Conservation (phyloP, 441 rosid genomes). For the Croton laevigatus region DNA sequence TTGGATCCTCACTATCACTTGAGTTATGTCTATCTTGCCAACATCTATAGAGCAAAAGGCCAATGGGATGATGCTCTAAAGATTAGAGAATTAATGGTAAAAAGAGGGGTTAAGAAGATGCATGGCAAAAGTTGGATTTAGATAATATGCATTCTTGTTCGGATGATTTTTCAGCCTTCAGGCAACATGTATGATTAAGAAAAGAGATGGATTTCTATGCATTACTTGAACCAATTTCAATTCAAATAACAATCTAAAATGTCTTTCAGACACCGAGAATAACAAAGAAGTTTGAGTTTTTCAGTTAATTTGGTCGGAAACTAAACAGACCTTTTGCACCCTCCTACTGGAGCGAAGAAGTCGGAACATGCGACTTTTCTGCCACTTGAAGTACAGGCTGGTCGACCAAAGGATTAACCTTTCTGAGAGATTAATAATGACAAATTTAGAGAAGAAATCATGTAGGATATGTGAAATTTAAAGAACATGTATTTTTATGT, state of each 20-base stretch:
- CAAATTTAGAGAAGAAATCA: background rate
- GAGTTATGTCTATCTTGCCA: slow-evolving; percentile 75
- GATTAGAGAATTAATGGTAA: slow-evolving; percentile 58
- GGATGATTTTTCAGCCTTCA: background rate
- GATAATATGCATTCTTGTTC: slow-evolving; percentile 15
- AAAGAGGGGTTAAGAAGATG: slow-evolving; percentile 57
- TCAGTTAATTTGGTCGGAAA: too few relatives aligned
- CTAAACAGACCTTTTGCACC: too few relatives aligned
- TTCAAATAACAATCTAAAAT: slow-evolving; percentile 1
- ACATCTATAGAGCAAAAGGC: slow-evolving; percentile 64
- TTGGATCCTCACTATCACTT: slow-evolving; percentile 62
- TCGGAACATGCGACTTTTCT: background rate
- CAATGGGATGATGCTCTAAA: slow-evolving; percentile 70
- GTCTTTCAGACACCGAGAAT: background rate
- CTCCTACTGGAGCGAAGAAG: background rate
- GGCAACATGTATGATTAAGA: slow-evolving; percentile 8
- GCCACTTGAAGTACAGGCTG: background rate
- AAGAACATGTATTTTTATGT: background rate
- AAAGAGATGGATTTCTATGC: background rate
- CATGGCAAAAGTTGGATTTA: slow-evolving; percentile 75
- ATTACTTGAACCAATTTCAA: background rate
- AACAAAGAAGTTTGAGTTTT: too few relatives aligned
- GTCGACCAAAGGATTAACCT: background rate
- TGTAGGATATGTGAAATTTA: background rate
- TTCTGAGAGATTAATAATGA: background rate